Evolutionary conservation across 1,284 basidiomycete species (phyloP).

Genomic region (Thecaphora thlaspeos): DNA sequence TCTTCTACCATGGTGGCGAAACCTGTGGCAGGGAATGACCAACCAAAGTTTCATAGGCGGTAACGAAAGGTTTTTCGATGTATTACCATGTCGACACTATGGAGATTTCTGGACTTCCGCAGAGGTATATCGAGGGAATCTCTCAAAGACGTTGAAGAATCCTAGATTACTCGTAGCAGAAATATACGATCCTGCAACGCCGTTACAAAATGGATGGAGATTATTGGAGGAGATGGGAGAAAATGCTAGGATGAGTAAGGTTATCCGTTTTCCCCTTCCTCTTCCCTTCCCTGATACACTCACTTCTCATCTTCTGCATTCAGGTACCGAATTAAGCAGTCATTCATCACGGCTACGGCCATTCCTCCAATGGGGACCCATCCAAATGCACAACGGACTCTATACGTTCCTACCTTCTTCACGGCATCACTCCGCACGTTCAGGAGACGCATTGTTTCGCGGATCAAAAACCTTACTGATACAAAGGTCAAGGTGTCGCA

Average conservation of each 20-base stretch:
- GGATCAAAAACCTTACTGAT: constrained; percentile 19
- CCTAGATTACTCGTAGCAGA: constrained; percentile 24
- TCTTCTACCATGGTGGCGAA: constrained; percentile 13
- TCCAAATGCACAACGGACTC: constrained; percentile 20
- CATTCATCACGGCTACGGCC: constrained; percentile 25
- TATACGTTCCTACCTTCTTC: constrained; percentile 14
- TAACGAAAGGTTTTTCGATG: constrained; percentile 22
- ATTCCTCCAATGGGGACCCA: constrained; percentile 18
- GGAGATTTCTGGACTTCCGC: constrained; percentile 13
- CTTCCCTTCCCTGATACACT: no score
- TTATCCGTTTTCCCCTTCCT: no score
- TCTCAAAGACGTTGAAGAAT: constrained; percentile 14
- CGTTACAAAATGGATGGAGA: constrained; percentile 17
- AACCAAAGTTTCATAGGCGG: constrained; percentile 21
- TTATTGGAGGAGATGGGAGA: constrained; percentile 20
- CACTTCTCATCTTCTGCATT: no score
- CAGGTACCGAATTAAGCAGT: no score
- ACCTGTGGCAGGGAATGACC: constrained; percentile 21
- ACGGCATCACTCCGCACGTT: constrained; percentile 12
- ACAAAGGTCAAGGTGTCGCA: no score
- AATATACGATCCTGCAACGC: constrained; percentile 34
- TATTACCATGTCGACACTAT: constrained; percentile 34
- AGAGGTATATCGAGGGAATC: constrained; percentile 22
- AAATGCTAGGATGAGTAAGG: constrained; percentile 16
- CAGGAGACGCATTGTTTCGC: constrained; percentile 17